A percentile compares a stretch with the other conserved stretches of the same genome.
Conservation (phyloP, 148 eudicot genomes). For the Selenicereus undatus region DNA sequence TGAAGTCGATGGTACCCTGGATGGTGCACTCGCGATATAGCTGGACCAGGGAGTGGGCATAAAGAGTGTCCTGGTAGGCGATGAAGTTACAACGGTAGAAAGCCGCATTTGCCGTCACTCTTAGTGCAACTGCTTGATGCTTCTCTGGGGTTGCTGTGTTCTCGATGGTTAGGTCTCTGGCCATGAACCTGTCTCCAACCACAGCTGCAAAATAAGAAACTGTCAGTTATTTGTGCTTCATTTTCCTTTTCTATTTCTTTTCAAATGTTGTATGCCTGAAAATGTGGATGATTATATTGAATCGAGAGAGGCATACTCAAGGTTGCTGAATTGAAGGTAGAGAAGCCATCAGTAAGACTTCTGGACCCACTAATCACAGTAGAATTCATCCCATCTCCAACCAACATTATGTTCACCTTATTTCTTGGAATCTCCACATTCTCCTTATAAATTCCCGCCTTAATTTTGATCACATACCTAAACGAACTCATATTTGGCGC, state of each 20-base stretch:
- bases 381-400: constrained; percentile 58
- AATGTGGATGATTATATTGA: too few species aligned
- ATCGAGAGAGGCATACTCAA: constrained; percentile 33
- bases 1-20: constrained; percentile 71
- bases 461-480: constrained; percentile 48
- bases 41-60: constrained; percentile 62
- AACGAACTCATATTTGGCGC: constrained; percentile 47
- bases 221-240: background rate
- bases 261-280: too few species aligned
- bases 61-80: constrained; percentile 69
- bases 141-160: constrained; percentile 55
- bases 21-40: constrained; percentile 56
- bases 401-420: constrained; percentile 51
- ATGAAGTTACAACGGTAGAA: constrained; percentile 52
- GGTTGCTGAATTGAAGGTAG: constrained; percentile 59
- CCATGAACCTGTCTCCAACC: constrained; percentile 58
- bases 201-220: constrained; percentile 41
- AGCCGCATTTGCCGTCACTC: constrained; percentile 60
- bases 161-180: constrained; percentile 53
- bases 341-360: constrained; percentile 51
- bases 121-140: constrained; percentile 63
- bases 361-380: constrained; percentile 54
- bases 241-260: background rate
- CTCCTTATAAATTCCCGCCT: constrained; percentile 49
- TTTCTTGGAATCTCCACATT: constrained; percentile 52